Conservation (phyloP, 805 yeast genomes). For the Sugiyamaella qingdaonensis region DNA sequence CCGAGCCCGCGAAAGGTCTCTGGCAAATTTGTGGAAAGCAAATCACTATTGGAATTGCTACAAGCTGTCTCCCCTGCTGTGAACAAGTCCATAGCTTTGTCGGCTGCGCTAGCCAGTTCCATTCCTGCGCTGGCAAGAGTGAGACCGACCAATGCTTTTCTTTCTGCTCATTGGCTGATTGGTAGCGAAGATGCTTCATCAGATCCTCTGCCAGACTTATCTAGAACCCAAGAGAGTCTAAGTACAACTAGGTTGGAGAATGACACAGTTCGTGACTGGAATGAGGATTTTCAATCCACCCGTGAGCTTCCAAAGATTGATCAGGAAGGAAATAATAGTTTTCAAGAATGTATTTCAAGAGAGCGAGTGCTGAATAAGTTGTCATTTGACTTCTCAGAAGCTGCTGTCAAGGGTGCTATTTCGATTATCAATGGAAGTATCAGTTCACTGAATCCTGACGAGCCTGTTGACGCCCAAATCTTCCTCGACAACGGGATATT, state of each 20-base stretch:
- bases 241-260: conserved; percentile 57
- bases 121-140: conserved; percentile 5
- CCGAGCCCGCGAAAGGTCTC: conserved; percentile 44
- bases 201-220: conserved; percentile 47
- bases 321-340: conserved; percentile 34
- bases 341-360: conserved; percentile 65
- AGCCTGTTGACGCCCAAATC: conserved; percentile 56
- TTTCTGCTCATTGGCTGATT: conserved; percentile 79
- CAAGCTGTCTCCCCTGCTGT: conserved; percentile 56
- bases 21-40: conserved; percentile 38
- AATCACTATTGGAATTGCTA: conserved; percentile 58
- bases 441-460: conserved; percentile 76
- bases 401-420: conserved; percentile 77
- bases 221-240: conserved; percentile 55
- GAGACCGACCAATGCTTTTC: conserved; percentile 55
- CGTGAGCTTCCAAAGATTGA: conserved; percentile 57
- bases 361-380: conserved; percentile 72
- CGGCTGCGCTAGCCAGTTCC: conserved; percentile 27
- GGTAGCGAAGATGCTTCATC: conserved; percentile 21
- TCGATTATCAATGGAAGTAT: conserved; percentile 70
- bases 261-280: conserved; percentile 61
- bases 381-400: conserved; percentile 68
- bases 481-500: conserved; percentile 80
- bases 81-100: conserved; percentile 10
- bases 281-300: conserved; percentile 82